Base-by-base conservation (phyloP, 2,329 filamentous ascomycete genomes). In the Aureobasidium uvarum region DNA sequence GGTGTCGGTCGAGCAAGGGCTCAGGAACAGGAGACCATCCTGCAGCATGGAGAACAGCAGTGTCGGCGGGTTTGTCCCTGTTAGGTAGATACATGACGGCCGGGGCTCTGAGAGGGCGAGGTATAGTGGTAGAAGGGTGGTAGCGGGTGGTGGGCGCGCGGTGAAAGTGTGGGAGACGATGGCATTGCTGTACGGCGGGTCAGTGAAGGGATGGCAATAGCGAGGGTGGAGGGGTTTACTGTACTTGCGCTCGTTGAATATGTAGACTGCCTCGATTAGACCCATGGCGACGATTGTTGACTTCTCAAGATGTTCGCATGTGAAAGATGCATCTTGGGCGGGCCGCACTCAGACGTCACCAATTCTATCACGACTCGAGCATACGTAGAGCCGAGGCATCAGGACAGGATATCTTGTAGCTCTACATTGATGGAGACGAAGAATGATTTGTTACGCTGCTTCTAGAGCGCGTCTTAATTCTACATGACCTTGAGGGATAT, bases 171-270 rank as follows among this genome's bases (percentile, higher is more conserved):
- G 94, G 70, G 94, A 91, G 74, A 99, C 86, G 72, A 98, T 86
- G 70, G 90, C 86, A 73, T 86, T 89, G 79, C 93, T 96, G 70
- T 16, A 33, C 20, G 25, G 13, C 3, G 39, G 8, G 41, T 66
- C 36, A 65, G 43, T 43, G 10, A 8, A 6, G 23, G 18, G 25
- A n/a, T 11, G 7, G 43, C 41, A 14, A 36, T 14, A 36, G 43
- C 33, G 46, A 59, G 20, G 36, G 18, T 23, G 33, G n/a, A 18
- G n/a, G 55, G 55, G 3, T 41, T 58, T 39, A 59, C 59, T 84
- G 74, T 81, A 96, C 93, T 93, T 92, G 80, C 93, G 87, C 82
- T 97, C 93, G 85, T 98, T 93, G 78, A 90, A 97, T 76, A 99
- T 92, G 82, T 98, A 94, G 74, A 99, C 84, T 76, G 94, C 95